Base-by-base conservation (phyloP, 192 early-diverging fungal species). In the Paraglomus brasilianum region DNA sequence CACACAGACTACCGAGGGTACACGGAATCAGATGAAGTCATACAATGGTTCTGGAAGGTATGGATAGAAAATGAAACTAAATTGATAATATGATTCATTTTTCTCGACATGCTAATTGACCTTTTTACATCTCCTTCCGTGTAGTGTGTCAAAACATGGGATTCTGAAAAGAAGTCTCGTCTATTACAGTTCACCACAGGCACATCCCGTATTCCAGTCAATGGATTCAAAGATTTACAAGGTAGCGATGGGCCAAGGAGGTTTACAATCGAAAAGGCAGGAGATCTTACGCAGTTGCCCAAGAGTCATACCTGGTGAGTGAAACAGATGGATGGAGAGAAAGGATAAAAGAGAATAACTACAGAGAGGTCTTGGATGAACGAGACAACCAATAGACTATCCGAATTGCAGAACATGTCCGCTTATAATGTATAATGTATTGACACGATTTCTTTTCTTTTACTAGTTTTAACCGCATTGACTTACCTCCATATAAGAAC, bases 141-240 rank as follows among this genome's bases (percentile, higher is more conserved):
- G 17, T 68, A 85, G 84, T 94, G 89, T 72, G 87, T 98, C 39
- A 66, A 80, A 21, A 81, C 81, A 40, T 93, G 89, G 91, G 96
- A 98, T 70, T 81, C 85, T 19, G 96, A 98, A 81, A 95, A 95
- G 89, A 92, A 92, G 76, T 88, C 93, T 10, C 89, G 95, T 53
- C 73, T 98, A 73, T 82, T 98, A 45, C 96, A 98, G 82, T 98
- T 98, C 78, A 93, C 95, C 1, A 98, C 96, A 5, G 96, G 96
- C 21, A 98, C 96, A 0, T 96, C 93, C 36, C 89, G 96, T 43
- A 96, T 98, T 70, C 96, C 96, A 3, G 95, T 98, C 73, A 98
- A 97, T 70, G 96, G 96, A 5, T 98, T 98, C 81, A 98, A 96
- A 73, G 96, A 98, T 74, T 76, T 98, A 50, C 96, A 98, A 78